Conservation (phyloP, 768 basidiomycete species). For the Boletus bicolor region DNA sequence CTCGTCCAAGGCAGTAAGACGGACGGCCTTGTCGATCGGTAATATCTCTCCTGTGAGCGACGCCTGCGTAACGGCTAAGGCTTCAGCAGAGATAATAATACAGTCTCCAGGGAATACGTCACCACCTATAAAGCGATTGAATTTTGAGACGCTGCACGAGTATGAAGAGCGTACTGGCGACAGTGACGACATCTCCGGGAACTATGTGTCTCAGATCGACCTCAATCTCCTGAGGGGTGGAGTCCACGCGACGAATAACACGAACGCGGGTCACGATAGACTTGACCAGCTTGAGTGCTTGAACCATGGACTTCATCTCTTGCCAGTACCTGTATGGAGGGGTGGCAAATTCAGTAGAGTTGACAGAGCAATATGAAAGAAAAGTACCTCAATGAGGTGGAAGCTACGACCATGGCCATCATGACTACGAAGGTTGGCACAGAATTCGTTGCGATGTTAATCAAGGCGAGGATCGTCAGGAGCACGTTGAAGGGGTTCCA, state of each 20-base stretch:
- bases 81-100: conserved; percentile 32
- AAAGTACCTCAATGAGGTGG: conserved; percentile 30
- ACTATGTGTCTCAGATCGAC: conserved; percentile 31
- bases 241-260: conserved; percentile 27
- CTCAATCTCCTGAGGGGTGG: conserved; percentile 25
- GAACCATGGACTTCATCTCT: conserved; percentile 34
- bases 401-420: conserved; percentile 36
- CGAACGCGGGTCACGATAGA: conserved; percentile 33
- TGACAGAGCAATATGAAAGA: background rate
- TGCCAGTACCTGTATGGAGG: conserved; percentile 28
- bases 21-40: conserved; percentile 31
- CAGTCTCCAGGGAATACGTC: conserved; percentile 38
- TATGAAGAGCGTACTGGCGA: conserved; percentile 25
- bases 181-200: conserved; percentile 31
- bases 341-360: background rate
- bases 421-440: conserved; percentile 33
- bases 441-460: conserved; percentile 34
- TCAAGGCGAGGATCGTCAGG: conserved; percentile 28
- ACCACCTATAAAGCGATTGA: conserved; percentile 20
- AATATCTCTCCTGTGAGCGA: conserved; percentile 37
- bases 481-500: conserved; percentile 36
- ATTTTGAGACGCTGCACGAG: background rate
- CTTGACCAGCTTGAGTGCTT: conserved; percentile 33
- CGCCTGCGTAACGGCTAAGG: conserved; percentile 34
- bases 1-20: conserved; percentile 12